Base-by-base conservation (phyloP, 352 stramenopile species). In the Phytopythium helicoides region DNA sequence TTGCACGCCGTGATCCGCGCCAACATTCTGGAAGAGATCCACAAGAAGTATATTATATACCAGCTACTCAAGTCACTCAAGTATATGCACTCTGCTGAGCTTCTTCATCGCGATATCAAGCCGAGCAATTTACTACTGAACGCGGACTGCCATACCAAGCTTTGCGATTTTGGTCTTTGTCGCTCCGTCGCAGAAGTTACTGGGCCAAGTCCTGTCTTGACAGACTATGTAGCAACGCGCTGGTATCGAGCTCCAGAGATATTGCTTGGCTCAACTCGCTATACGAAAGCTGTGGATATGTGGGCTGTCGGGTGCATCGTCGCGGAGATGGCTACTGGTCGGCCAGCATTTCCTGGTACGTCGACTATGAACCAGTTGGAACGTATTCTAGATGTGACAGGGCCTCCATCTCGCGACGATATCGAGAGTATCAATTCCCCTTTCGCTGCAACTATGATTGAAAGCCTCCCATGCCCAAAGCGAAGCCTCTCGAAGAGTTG, bases 21-120 rank as follows among this genome's bases (percentile, higher is more conserved):
- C 50, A 94, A 97, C 53, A 98, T 98, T 34, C 65, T 98, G 33
- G 87, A 97, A 62, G 89, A 98, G 47, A 97, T 98, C 22, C 95
- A 99, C 75, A 98, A 98, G 63, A 97, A 98, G 67, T 98, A 97
- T 60, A 97, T 99, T 38, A 94, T 97, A 28, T 99, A 98, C 60
- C 96, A 99, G 67, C 66, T 98, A 38, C 71, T 98, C 46, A 97
- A 97, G 65, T 94, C 93, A 25, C 84, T 99, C 47, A 98, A 98
- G 73, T 98, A 96, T 71, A 94, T 98, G 77, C 96, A 99, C 73
- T 95, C 84, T 8, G 94, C 91, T 0, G 89, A 97, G 47, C 60
- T 99, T 23, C 55, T 99, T 38, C 96, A 99, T 62, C 78, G 96
- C 5, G 95, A 98, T 68, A 97, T 99, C 62, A 99, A 98, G 57